Percentiles rank a stretch among this genome's conserved stretches.
Conservation (phyloP, 2,329 filamentous ascomycete species). For the Ophiostoma pallidulum region DNA sequence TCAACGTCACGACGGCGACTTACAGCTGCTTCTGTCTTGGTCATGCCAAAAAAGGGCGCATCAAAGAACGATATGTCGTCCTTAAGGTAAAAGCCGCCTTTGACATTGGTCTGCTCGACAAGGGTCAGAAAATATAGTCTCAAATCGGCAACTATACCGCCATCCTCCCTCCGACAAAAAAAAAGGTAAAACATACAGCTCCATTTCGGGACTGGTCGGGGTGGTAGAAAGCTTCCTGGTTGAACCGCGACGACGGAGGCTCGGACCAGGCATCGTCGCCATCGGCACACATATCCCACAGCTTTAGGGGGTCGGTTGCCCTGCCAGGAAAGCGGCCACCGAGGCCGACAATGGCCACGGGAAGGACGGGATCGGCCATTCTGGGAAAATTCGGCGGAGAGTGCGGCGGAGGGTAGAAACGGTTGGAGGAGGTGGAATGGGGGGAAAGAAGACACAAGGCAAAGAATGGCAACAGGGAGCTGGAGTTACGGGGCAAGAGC, state of each 20-base stretch:
- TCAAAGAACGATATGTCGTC: conserved; percentile 18
- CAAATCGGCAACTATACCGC: too few species aligned
- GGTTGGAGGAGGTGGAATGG: not conserved
- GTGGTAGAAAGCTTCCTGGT: conserved; percentile 26
- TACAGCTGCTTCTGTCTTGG: conserved; percentile 20
- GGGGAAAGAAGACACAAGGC: too few species aligned
- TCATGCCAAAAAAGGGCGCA: conserved; percentile 25
- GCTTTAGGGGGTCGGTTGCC: conserved; percentile 22
- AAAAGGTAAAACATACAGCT: conserved; percentile 14
- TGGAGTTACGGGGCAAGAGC: too few species aligned
- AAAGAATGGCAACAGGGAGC: too few species aligned
- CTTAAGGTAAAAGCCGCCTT: conserved; percentile 25
- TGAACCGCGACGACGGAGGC: conserved; percentile 23
- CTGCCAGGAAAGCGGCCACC: conserved; percentile 29
- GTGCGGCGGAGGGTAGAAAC: not conserved
- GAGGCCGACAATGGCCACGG: conserved; percentile 29
- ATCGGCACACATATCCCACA: conserved; percentile 23
- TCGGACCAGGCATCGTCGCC: conserved; percentile 14
- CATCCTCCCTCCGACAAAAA: too few species aligned
- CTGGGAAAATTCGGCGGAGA: not conserved
- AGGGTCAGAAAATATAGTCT: too few species aligned
- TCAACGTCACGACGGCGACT: too few species aligned
- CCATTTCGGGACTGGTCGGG: conserved; percentile 18
- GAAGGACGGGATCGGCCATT: conserved; percentile 18
- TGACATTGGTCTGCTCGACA: conserved; percentile 22